A percentile compares a stretch with the other conserved stretches of the same genome.
Evolutionary conservation across 169 alveolate species (phyloP).

Genomic region (Plasmodium coatneyi): DNA sequence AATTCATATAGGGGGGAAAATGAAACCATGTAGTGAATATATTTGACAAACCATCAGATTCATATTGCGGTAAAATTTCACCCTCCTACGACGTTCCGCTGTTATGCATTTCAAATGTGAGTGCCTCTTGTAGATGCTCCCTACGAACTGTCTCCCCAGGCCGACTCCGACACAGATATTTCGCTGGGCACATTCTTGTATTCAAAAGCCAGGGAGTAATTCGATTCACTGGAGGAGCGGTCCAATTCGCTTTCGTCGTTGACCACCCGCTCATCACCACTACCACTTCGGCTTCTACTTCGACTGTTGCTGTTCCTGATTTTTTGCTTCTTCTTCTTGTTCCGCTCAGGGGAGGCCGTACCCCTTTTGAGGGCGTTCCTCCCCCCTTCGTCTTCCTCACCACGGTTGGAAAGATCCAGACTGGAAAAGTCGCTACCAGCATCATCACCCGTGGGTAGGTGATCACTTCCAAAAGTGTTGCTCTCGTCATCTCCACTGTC

Average conservation of each 20-base stretch:
- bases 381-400: neutral
- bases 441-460: neutral
- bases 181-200: constrained; percentile 71
- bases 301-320: neutral
- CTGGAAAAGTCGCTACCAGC: neutral
- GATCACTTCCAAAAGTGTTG: neutral
- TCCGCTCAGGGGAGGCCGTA: neutral
- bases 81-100: neutral
- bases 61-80: neutral
- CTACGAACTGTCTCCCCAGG: constrained; percentile 37
- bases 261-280: neutral
- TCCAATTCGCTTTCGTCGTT: neutral
- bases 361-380: neutral
- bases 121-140: neutral
- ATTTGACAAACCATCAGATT: neutral
- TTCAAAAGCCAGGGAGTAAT: constrained; percentile 65
- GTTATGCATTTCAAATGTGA: neutral
- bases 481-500: constrained; percentile 1
- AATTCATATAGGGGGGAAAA: neutral
- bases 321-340: constrained; percentile 14
- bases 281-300: neutral
- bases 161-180: constrained; percentile 66
- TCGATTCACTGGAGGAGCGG: constrained; percentile 57
- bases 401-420: neutral
- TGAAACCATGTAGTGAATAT: neutral